Evolutionary conservation across 2,329 filamentous ascomycete genomes (phyloP).

Genomic region (Chaetomium sp.): DNA sequence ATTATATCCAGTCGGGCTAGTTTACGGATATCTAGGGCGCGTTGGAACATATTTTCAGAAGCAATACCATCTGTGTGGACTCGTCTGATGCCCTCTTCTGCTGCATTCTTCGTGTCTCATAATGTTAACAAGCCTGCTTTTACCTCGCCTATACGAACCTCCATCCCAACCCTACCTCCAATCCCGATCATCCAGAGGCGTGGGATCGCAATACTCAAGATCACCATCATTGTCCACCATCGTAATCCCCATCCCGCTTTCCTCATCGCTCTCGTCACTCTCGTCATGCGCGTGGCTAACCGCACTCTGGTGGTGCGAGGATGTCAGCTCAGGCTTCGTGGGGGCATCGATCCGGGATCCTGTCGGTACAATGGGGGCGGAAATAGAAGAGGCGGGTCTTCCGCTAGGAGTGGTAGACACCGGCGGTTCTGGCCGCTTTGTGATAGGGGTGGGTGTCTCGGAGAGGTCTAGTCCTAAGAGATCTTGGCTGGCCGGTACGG

Average conservation of each 20-base stretch:
- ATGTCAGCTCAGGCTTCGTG: not conserved
- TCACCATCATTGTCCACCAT: constrained; percentile 23
- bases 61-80: too few relatives aligned
- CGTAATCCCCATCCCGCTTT: constrained; percentile 16
- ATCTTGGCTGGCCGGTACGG: constrained; percentile 4
- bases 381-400: not conserved
- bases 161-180: not conserved
- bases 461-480: constrained; percentile 5
- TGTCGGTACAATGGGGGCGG: not conserved
- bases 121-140: too few relatives aligned
- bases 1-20: too few relatives aligned
- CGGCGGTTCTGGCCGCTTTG: not conserved
- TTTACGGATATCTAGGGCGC: too few relatives aligned
- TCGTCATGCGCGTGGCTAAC: constrained; percentile 6
- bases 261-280: constrained; percentile 10
- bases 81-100: too few relatives aligned
- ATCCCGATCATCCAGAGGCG: constrained; percentile 11
- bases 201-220: constrained; percentile 17
- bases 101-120: too few relatives aligned
- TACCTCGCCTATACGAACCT: too few relatives aligned
- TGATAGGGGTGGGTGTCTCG: not conserved
- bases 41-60: too few relatives aligned
- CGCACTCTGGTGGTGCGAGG: constrained; percentile 5
- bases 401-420: not conserved
- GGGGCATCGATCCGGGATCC: not conserved